These are phyloP conservation scores for Physcomitrium patens DNA, from an alignment of 225 moss, liverwort and hornwort genomes.

Conservation along the genomic window DNA sequence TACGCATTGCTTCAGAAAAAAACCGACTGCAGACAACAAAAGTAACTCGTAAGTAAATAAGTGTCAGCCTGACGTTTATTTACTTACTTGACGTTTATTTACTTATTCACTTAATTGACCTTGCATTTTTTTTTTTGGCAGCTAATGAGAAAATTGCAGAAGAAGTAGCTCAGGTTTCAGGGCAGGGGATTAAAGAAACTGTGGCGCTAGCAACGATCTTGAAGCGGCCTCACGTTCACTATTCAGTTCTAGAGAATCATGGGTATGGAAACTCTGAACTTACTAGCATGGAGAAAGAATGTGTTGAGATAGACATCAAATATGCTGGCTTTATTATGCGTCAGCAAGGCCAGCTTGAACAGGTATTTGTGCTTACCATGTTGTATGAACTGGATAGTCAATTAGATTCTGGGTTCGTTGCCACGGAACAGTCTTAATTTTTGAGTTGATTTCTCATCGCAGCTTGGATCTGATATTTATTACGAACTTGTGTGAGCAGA, in stretches of 20 bases:
- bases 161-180: constrained; percentile 70
- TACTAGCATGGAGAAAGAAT: constrained; percentile 70
- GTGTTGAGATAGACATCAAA: constrained; percentile 93
- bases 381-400: constrained; percentile 11
- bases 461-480: constrained; percentile 13
- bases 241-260: constrained; percentile 73
- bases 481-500: constrained; percentile 48
- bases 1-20: constrained; percentile 73
- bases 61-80: not conserved
- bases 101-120: constrained; percentile 19
- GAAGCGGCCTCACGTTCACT: constrained; percentile 89
- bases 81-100: no score
- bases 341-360: constrained; percentile 83
- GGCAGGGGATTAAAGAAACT: constrained; percentile 75
- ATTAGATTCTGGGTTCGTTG: not conserved
- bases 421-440: not conserved
- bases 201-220: constrained; percentile 66
- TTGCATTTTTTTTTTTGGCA: constrained; percentile 40
- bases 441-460: not conserved
- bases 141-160: constrained; percentile 64
- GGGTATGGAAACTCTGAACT: constrained; percentile 69
- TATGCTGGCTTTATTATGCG: constrained; percentile 93
- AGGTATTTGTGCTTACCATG: constrained; percentile 40
- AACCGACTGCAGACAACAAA: constrained; percentile 67
- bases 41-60: constrained; percentile 61